Evolutionary conservation across 2,329 filamentous ascomycete genomes (phyloP).

Genomic region (Celoporthe dispersa): DNA sequence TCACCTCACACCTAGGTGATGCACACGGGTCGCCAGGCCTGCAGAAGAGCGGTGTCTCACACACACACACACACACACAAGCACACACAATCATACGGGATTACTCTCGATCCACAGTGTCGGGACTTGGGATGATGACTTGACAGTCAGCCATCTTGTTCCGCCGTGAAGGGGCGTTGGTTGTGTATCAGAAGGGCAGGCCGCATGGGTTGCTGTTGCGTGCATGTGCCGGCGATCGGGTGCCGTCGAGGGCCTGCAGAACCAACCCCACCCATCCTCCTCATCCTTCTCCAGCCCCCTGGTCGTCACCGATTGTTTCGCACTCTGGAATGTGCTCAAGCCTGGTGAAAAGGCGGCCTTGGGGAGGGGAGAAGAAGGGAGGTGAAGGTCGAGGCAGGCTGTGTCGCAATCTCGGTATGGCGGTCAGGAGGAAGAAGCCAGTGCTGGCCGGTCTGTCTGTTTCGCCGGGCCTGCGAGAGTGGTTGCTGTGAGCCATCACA

Average conservation of each 20-base stretch:
- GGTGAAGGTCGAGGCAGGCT: background rate
- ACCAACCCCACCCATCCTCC: background rate
- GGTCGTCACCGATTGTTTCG: constrained; percentile 23
- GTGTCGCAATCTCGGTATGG: constrained; percentile 16
- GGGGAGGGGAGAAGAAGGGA: background rate
- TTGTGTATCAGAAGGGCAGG: too few relatives aligned
- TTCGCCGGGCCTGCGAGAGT: background rate
- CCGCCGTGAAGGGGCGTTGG: background rate
- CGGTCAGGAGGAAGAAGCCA: constrained; percentile 22
- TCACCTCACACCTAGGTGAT: background rate
- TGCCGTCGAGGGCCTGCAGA: background rate
- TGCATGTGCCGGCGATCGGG: background rate
- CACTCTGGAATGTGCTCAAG: constrained; percentile 9
- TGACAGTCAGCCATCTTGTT: background rate
- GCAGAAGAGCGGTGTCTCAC: constrained; percentile 26
- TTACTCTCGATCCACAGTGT: constrained; percentile 23
- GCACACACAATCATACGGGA: constrained; percentile 12
- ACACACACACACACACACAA: too few relatives aligned
- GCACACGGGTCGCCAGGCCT: background rate
- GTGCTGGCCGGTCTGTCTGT: constrained; percentile 19
- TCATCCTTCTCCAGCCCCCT: too few relatives aligned
- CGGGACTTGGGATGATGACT: constrained; percentile 16
- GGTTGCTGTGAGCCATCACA: background rate
- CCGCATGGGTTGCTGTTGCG: background rate
- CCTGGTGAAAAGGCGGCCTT: constrained; percentile 23